Percentiles rank a stretch among this genome's conserved stretches.
Evolutionary conservation across 306 rosid species (phyloP).

Genomic region (Delonix regia): DNA sequence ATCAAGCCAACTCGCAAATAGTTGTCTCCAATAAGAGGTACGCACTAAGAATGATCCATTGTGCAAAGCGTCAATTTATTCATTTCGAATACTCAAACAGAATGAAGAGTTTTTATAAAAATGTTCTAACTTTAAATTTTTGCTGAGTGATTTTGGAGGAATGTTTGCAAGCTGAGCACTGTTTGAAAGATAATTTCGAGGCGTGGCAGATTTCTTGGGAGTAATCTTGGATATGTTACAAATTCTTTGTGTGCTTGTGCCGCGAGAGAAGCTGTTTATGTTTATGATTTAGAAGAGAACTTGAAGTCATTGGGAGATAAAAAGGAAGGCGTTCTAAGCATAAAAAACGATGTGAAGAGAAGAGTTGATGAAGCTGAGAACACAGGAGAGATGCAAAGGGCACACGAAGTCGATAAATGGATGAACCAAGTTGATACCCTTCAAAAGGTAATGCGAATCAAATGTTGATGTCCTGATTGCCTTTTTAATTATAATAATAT

Average conservation of each 20-base stretch:
- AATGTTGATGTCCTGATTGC: too few relatives aligned
- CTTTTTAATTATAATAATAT: too few relatives aligned
- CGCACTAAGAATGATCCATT: neutral
- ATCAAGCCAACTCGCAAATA: neutral
- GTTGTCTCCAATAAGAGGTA: neutral
- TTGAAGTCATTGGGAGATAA: neutral
- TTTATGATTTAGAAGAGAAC: slow-evolving; percentile 5
- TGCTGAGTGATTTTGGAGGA: neutral
- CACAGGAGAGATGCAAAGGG: neutral
- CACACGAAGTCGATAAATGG: neutral
- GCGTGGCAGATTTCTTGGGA: slow-evolving; percentile 34
- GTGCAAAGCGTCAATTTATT: neutral
- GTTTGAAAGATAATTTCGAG: neutral
- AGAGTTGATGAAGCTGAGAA: neutral
- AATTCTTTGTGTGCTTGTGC: neutral
- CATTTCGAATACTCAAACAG: neutral
- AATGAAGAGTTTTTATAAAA: neutral
- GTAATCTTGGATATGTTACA: neutral
- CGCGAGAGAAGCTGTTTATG: neutral
- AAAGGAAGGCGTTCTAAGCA: neutral
- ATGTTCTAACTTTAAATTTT: neutral
- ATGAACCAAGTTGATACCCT: neutral
- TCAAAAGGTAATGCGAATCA: neutral
- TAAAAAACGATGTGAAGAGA: neutral
- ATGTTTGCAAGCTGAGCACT: neutral